phyloP scores from a whole-genome alignment of 805 yeast species.

The Citeromyces matritensis region DNA sequence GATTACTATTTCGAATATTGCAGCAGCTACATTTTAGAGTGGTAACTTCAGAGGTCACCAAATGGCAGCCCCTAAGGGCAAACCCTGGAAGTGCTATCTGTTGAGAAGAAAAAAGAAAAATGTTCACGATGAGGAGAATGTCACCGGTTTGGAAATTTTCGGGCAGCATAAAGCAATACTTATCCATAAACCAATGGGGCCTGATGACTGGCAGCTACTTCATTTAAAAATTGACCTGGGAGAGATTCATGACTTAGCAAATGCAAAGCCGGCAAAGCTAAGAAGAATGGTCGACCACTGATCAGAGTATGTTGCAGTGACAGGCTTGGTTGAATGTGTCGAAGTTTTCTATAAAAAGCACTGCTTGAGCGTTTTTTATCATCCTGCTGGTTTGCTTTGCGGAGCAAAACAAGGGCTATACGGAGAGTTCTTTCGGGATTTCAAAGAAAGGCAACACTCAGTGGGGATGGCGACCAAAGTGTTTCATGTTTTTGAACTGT shows the following conservation, averaged over 20 bases:
- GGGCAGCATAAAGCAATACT: constrained; percentile 36
- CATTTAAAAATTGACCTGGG: constrained; percentile 29
- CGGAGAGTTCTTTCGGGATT: too few relatives aligned
- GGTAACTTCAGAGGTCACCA: constrained; percentile 21
- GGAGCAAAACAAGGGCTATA: too few relatives aligned
- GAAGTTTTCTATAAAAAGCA: too few relatives aligned
- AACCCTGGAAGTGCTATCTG: constrained; percentile 25
- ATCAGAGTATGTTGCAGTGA: constrained; percentile 35
- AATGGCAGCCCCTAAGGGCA: constrained; percentile 29
- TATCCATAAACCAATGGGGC: constrained; percentile 32
- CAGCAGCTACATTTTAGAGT: constrained; percentile 27
- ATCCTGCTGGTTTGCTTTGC: too few relatives aligned
- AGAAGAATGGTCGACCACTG: constrained; percentile 28
- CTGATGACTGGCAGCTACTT: constrained; percentile 33
- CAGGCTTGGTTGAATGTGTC: constrained; percentile 23
- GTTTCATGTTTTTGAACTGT: too few relatives aligned
- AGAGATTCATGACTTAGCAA: constrained; percentile 29
- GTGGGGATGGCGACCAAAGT: too few relatives aligned
- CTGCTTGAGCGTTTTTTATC: too few relatives aligned
- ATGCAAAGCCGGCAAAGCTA: constrained; percentile 18
- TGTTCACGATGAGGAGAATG: constrained; percentile 26
- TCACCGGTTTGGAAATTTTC: constrained; percentile 43
- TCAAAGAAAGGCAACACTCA: too few relatives aligned
- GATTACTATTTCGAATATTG: constrained; percentile 37
- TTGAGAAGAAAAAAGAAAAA: constrained; percentile 9